These are phyloP conservation scores for Tulasnella calospora DNA, from an alignment of 768 basidiomycete genomes.

Conservation along the genomic window DNA sequence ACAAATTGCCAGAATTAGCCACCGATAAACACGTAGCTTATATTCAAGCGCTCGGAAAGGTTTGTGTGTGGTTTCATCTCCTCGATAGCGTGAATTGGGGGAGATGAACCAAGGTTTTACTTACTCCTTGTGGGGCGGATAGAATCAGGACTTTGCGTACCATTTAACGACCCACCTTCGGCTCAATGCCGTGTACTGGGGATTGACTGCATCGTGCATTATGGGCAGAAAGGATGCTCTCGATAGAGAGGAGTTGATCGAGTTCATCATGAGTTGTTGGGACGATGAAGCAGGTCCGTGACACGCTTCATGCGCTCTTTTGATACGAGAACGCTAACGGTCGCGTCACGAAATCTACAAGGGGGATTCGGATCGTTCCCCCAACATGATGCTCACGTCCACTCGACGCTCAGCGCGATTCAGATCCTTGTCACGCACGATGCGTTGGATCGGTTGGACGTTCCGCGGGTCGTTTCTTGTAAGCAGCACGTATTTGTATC, in stretches of 20 bases:
- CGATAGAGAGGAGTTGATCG: constrained; percentile 75
- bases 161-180: constrained; percentile 90
- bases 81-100: neutral
- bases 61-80: constrained; percentile 29
- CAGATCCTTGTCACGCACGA: constrained; percentile 87
- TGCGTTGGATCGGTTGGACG: constrained; percentile 66
- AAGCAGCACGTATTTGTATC: neutral
- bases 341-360: constrained; percentile 35
- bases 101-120: neutral
- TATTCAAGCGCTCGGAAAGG: constrained; percentile 34
- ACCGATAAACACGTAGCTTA: constrained; percentile 28
- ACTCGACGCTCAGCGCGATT: constrained; percentile 82
- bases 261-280: constrained; percentile 93
- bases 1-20: neutral
- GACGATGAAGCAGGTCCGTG: constrained; percentile 74
- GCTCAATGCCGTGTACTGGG: constrained; percentile 97
- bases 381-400: constrained; percentile 84
- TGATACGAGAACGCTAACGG: neutral
- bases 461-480: constrained; percentile 30
- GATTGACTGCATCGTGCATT: constrained; percentile 75
- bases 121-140: no score
- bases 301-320: neutral
- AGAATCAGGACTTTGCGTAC: constrained; percentile 79
- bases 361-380: constrained; percentile 92
- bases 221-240: constrained; percentile 75